Conservation (phyloP, 176 grass and related monocot species). For the Oropetium thomaeum region DNA sequence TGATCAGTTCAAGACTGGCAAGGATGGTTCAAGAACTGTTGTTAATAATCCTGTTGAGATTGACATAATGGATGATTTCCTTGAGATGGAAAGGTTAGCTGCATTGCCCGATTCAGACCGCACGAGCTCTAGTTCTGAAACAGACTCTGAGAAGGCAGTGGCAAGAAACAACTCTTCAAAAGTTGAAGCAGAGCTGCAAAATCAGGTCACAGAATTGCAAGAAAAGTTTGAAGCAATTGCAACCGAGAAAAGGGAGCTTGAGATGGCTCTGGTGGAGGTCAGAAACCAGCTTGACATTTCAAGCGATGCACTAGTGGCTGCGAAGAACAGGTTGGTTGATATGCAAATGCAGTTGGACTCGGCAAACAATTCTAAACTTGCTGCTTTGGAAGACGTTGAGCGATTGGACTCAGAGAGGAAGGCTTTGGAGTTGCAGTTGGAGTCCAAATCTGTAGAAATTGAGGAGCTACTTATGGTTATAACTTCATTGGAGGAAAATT, state of each 20-base stretch:
- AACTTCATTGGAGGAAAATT: slow-evolving; percentile 66
- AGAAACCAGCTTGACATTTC: slow-evolving; percentile 68
- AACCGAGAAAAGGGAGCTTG: slow-evolving; percentile 69
- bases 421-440: slow-evolving; percentile 57
- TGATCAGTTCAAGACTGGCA: slow-evolving; percentile 81
- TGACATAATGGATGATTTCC: slow-evolving; percentile 97
- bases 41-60: slow-evolving; percentile 60
- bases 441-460: slow-evolving; percentile 52
- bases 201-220: slow-evolving; percentile 47
- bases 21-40: slow-evolving; percentile 44
- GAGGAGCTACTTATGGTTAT: slow-evolving; percentile 51
- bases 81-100: slow-evolving; percentile 96
- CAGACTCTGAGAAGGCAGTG: slow-evolving; percentile 51
- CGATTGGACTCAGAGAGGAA: slow-evolving; percentile 52
- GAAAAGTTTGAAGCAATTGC: slow-evolving; percentile 54
- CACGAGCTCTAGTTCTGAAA: slow-evolving; percentile 53
- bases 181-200: slow-evolving; percentile 51
- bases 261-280: slow-evolving; percentile 51
- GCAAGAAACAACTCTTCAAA: slow-evolving; percentile 37
- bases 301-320: slow-evolving; percentile 45
- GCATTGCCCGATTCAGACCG: slow-evolving; percentile 59
- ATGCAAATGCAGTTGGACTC: slow-evolving; percentile 68
- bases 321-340: slow-evolving; percentile 75
- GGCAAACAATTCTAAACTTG: slow-evolving; percentile 49
- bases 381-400: slow-evolving; percentile 44